A percentile compares a stretch with the other conserved stretches of the same genome.
Conservation (phyloP, 495 filamentous ascomycete species). For the Aspergillus mulundensis region DNA sequence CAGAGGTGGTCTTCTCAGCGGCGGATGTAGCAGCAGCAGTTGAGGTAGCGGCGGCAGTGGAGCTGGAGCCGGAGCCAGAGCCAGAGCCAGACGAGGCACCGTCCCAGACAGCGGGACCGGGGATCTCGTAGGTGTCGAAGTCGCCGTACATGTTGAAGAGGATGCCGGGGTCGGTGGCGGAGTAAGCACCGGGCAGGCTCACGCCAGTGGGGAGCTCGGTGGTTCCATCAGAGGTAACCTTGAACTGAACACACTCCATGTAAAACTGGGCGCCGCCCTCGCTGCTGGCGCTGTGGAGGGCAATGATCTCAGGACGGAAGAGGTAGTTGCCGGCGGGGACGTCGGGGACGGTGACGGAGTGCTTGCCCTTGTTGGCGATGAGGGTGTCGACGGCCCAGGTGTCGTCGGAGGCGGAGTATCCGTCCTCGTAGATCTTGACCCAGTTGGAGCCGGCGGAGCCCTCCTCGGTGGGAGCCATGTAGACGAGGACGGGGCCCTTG, state of each 20-base stretch:
- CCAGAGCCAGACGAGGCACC: conserved; percentile 15
- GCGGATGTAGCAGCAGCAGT: conserved; percentile 3
- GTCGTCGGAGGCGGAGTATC: conserved; percentile 13
- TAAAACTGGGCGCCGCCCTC: conserved; percentile 23
- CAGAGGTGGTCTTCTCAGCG: background rate
- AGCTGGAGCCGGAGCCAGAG: background rate
- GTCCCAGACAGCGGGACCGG: conserved; percentile 25
- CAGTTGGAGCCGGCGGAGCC: conserved; percentile 19
- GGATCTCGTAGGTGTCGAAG: conserved; percentile 21
- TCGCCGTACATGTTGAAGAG: conserved; percentile 22
- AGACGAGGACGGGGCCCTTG: conserved; percentile 21
- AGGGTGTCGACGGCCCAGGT: conserved; percentile 22
- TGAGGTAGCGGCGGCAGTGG: conserved; percentile 5
- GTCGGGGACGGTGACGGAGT: conserved; percentile 22
- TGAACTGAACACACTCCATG: conserved; percentile 26
- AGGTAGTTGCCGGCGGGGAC: conserved; percentile 23
- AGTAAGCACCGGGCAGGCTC: conserved; percentile 21
- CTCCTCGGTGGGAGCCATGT: conserved; percentile 21
- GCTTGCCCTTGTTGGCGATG: conserved; percentile 23
- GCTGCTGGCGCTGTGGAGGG: conserved; percentile 20
- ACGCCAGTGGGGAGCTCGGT: conserved; percentile 18
- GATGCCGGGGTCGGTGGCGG: conserved; percentile 16
- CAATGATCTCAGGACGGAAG: conserved; percentile 25
- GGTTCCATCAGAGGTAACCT: conserved; percentile 20
- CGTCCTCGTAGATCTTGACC: conserved; percentile 25